These are phyloP conservation scores for Arachis stenosperma DNA, from an alignment of 306 rosid genomes.

Conservation along the genomic window DNA sequence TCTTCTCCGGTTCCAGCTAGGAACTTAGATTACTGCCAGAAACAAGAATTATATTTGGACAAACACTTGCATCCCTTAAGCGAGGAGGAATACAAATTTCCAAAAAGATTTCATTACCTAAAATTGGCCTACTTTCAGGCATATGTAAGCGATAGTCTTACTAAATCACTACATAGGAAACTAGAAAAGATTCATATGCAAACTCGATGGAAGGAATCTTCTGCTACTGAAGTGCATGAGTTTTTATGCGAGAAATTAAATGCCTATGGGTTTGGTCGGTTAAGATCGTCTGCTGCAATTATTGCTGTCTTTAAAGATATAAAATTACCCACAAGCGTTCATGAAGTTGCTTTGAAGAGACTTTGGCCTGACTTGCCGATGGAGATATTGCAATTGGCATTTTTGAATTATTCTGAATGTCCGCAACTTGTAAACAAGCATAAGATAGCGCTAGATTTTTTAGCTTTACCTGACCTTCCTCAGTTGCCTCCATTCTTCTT, in stretches of 20 bases:
- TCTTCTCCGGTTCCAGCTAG: constrained; percentile 51
- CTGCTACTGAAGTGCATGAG: constrained; percentile 50
- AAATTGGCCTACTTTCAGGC: constrained; percentile 54
- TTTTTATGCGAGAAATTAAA: constrained; percentile 64
- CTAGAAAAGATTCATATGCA: constrained; percentile 27
- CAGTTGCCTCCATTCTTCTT: constrained; percentile 74
- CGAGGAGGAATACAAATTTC: constrained; percentile 57
- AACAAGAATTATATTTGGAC: constrained; percentile 40
- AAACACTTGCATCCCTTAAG: constrained; percentile 40
- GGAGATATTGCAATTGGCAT: constrained; percentile 60
- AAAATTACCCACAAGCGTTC: constrained; percentile 56
- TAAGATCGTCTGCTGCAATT: constrained; percentile 53
- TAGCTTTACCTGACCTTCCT: constrained; percentile 54
- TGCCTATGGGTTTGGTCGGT: constrained; percentile 55
- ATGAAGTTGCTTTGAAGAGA: constrained; percentile 57
- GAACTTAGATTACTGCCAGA: constrained; percentile 42
- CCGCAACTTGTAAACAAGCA: constrained; percentile 42
- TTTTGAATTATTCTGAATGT: constrained; percentile 52
- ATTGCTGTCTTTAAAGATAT: constrained; percentile 57
- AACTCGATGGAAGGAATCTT: constrained; percentile 31
- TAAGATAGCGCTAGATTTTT: constrained; percentile 51
- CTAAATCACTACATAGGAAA: constrained; percentile 40
- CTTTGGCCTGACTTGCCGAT: constrained; percentile 71
- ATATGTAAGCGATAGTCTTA: constrained; percentile 56
- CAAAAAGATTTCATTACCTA: constrained; percentile 44